phyloP scores from a whole-genome alignment of 2,329 filamentous ascomycete genomes.

The Fusarium pilosicola region DNA sequence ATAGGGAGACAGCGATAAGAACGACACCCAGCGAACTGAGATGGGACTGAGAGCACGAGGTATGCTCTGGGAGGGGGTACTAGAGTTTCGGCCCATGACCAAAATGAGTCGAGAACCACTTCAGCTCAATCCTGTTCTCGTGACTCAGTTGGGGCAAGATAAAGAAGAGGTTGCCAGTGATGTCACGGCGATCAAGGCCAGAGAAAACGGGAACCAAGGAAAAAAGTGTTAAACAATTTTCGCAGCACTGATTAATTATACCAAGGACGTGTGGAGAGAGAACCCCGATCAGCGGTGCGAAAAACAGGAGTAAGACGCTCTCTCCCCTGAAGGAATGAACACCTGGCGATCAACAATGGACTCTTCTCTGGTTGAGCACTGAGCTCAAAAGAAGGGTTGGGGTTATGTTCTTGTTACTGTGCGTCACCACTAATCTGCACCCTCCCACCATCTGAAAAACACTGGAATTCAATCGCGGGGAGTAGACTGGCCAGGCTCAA shows the following conservation, averaged over 20 bases:
- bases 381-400: background rate
- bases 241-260: background rate
- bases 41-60: conserved; percentile 36
- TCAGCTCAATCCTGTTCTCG: conserved; percentile 27
- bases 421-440: conserved; percentile 33
- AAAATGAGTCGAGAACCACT: conserved; percentile 34
- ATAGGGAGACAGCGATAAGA: conserved; percentile 40
- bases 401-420: conserved; percentile 15
- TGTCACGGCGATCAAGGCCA: conserved; percentile 56
- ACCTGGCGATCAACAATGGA: conserved; percentile 19
- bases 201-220: conserved; percentile 15
- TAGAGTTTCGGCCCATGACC: conserved; percentile 33
- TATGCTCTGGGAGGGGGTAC: conserved; percentile 22
- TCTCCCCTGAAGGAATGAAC: conserved; percentile 12
- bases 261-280: background rate
- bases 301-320: conserved; percentile 9
- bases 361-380: background rate
- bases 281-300: conserved; percentile 5
- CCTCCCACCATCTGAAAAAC: conserved; percentile 30
- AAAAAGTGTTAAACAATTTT: background rate
- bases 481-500: conserved; percentile 20
- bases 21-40: conserved; percentile 14
- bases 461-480: conserved; percentile 24
- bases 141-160: conserved; percentile 23
- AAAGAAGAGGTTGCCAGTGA: conserved; percentile 41